Evolutionary conservation across 164 flowering plant genomes (phyloP).

Genomic region (Nymphaea colorata): DNA sequence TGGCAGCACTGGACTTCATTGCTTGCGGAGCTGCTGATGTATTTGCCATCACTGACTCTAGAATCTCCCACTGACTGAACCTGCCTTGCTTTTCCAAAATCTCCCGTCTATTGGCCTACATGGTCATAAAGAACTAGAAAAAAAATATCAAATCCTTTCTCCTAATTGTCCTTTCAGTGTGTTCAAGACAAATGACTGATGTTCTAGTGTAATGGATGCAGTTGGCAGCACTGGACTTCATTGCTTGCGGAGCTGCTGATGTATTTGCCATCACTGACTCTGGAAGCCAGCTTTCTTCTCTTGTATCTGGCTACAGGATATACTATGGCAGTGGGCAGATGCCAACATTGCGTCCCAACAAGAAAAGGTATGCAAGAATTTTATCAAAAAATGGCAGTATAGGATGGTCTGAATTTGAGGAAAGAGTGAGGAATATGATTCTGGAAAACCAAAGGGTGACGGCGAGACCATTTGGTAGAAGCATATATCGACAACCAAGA

Average conservation of each 20-base stretch:
- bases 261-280: slow-evolving; percentile 98
- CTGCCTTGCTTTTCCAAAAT: too few relatives aligned
- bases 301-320: slow-evolving; percentile 79
- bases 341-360: slow-evolving; percentile 78
- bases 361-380: slow-evolving; percentile 71
- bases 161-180: too few relatives aligned
- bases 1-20: slow-evolving; percentile 93
- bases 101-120: too few relatives aligned
- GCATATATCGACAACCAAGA: slow-evolving; percentile 84
- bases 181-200: too few relatives aligned
- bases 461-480: slow-evolving; percentile 44
- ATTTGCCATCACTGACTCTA: slow-evolving; percentile 96
- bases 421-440: slow-evolving; percentile 70
- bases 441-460: slow-evolving; percentile 63
- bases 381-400: slow-evolving; percentile 54
- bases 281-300: slow-evolving; percentile 91
- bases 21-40: slow-evolving; percentile 95
- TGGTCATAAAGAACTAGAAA: too few relatives aligned
- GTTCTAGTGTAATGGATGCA: slow-evolving; percentile 23
- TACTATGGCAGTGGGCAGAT: slow-evolving; percentile 73
- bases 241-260: slow-evolving; percentile 91
- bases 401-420: slow-evolving; percentile 55
- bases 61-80: too few relatives aligned
- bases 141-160: too few relatives aligned
- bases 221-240: slow-evolving; percentile 95